Evolutionary conservation across 306 rosid genomes (phyloP), one percentile per base, ranked within the genome.

Genomic region (Inga laurina): DNA sequence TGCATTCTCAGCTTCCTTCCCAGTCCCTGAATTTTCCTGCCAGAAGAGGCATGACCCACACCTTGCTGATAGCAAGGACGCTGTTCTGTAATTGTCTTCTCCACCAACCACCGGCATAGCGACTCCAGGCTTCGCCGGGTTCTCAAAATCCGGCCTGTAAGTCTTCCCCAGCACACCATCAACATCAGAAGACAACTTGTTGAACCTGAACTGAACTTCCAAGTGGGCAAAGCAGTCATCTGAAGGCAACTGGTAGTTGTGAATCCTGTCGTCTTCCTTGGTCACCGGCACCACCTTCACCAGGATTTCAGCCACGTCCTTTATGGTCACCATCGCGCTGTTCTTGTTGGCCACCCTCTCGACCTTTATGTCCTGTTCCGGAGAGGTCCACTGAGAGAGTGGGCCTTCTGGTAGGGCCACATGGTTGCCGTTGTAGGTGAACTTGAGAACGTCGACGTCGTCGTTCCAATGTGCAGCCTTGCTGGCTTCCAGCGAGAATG

Each of bases 131-230:
- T 88, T 90, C 19, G 86, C 90, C 0, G 86, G 86, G 66, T 84
- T 86, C 80, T 73, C 85, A 37, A 83, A 87, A 82, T 90, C 85
- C 0, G 61, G 84, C 67, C 83, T 77, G 24, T 87, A 87, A 8
- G 89, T 87, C 89, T 82, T 79, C 0, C 88, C 91, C 56, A 90
- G 87, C 46, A 90, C 88, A 18, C 93, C 91, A 5, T 88, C 91
- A 67, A 88, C 91, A 16, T 75, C 78, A 1, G 85, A 72, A 21
- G 91, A 84, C 61, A 90, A 12, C 1, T 49, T 73, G 27, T 74
- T 77, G 84, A 90, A 90, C 80, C 78, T 88, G 30, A 90, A 88
- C 21, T 86, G 90, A 22, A 81, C 88, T n/a, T 86, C 90, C 80
- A 88, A 79, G n/a, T 90, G 91, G 0, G 88, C 86, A 80, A 88